Base-by-base conservation (phyloP, 2,329 filamentous ascomycete species). In the Fusarium dimerum region DNA sequence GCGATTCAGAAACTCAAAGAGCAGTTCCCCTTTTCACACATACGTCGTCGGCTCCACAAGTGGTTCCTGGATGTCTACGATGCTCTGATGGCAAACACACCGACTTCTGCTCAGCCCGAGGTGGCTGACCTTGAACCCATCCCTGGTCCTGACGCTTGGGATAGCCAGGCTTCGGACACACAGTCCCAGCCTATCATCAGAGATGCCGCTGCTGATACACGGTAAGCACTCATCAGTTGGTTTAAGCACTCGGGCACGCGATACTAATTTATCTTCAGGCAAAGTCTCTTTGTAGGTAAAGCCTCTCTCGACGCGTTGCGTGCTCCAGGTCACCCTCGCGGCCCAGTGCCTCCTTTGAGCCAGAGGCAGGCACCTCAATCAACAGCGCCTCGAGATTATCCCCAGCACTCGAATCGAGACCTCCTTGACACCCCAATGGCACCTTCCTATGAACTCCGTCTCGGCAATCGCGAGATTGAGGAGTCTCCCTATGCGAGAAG, bases 341-440 rank as follows among this genome's bases (percentile, higher is more conserved):
- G 20, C 44, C n/a, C 32, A n/a, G 16, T 47, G 15, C 52, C 63
- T 3, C 56, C 57, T 18, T 64, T 60, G 5, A 61, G 63, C 43
- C 64, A 67, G 38, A 54, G 61, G n/a, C 55, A 54, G 30, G 48
- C 38, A 17, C 43, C 56, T 13, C 48, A 50, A n/a, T 44, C 56
- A n/a, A 40, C 30, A 26, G 60, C 52, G 18, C 61, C 63, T 16
- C 51, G 26, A 32, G 64, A 66, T 42, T 67, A 66, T 43, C 51
- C 18, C 13, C 26, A 64, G 3, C 48, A 62, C 40, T 48, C 53
- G 20, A 66, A 64, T 40, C 48, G 54, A 4, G 50, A 59, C 5
- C 52, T 66, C 12, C 41, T 66, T 11, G 17, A 41, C 16, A 50
- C 50, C 7, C 47, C 59, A 13, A 43, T 54, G 8, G 60, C 58